Base-by-base conservation (phyloP, 805 yeast species). In the Myxozyma vanderwaltii region DNA sequence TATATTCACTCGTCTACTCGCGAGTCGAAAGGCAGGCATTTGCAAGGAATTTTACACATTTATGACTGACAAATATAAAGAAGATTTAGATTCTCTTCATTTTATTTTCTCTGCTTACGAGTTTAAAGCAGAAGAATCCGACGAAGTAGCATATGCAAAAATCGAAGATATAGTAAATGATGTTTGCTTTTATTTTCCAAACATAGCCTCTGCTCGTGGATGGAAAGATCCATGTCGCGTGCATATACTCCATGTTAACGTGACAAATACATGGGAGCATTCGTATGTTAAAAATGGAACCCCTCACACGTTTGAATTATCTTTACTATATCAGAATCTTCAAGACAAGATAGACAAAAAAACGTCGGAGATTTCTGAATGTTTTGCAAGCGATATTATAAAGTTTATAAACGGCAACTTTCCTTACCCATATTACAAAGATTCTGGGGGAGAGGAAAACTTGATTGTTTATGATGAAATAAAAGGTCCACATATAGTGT, bases 231-330 rank as follows among this genome's bases (percentile, higher is more conserved):
- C 27, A 23, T 8, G n/a, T 24, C 43, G 29, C n/a, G 52, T 35
- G 2, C 26, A n/a, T 36, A 21, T 48, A 5, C 21, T 36, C 5
- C 52, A 48, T 24, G 23, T 35, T n/a, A 48, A 48, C 29, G 52
- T 48, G 8, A 48, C 52, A 15, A 33, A 48, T 26, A 23, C 10
- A 12, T 48, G 52, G 52, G 29, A 35, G 1, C 33, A 12, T n/a
- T 43, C 43, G 4, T 48, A 48, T 23, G 33, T 35, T 4, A 17
- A 17, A 21, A 38, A 39, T 8, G 41, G 40, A 24, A 53, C 56
- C 15, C 56, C 51, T 15, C 56, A 53, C 23, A 44, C 56, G 12
- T 53, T 53, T 24, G 56, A 53, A 13, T n/a, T 53, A 15, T 49
- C 56, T 3, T 19, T 53, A 27, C 45, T 53, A 15, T 53, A 43